Percentiles rank a stretch among this genome's conserved stretches.
Conservation (phyloP, 1,284 basidiomycete species). For the Leccinum pallidistipes region DNA sequence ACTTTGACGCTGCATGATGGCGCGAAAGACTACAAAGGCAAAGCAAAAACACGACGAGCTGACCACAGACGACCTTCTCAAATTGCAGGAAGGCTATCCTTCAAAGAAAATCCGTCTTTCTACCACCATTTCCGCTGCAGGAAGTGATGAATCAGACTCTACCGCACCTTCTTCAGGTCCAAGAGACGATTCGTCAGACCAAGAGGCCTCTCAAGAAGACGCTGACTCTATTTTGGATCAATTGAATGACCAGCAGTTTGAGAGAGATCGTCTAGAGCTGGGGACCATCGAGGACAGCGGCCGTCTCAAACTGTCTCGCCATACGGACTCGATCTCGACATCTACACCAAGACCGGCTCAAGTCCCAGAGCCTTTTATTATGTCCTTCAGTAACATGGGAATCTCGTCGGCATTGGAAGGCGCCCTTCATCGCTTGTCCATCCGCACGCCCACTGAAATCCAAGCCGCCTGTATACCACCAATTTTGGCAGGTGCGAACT, state of each 20-base stretch:
- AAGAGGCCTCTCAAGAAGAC: constrained; percentile 2
- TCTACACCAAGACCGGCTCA: not conserved
- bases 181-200: constrained; percentile 10
- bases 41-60: constrained; percentile 35
- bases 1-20: not conserved
- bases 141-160: constrained; percentile 4
- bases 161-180: constrained; percentile 1
- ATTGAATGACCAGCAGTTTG: constrained; percentile 1
- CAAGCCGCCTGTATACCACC: constrained; percentile 90
- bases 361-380: not conserved
- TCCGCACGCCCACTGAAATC: constrained; percentile 84
- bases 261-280: not conserved
- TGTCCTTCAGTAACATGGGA: constrained; percentile 71
- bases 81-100: constrained; percentile 26
- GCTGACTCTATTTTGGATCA: not conserved
- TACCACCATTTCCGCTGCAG: not conserved
- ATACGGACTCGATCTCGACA: not conserved
- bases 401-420: constrained; percentile 70
- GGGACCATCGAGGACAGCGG: constrained; percentile 14
- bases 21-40: constrained; percentile 7
- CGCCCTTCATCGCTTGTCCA: constrained; percentile 83
- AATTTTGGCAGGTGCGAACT: constrained; percentile 69
- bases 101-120: constrained; percentile 25
- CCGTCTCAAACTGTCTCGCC: constrained; percentile 16
- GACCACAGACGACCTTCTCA: constrained; percentile 37